phyloP scores from a whole-genome alignment of 2,329 filamentous ascomycete species.

The Aspergillus pseudoglaucus region DNA sequence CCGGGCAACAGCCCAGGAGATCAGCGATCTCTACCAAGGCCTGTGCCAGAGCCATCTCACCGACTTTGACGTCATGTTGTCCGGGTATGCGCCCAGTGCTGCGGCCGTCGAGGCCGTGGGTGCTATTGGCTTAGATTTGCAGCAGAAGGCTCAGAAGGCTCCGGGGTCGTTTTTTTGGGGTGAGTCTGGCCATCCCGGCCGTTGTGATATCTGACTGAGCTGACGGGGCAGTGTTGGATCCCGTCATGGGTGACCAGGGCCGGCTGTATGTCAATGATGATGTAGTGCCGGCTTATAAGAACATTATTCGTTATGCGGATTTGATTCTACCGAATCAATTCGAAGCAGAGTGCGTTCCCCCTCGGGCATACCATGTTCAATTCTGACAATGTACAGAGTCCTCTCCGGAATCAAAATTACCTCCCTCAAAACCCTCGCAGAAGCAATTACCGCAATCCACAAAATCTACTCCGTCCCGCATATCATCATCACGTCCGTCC shows the following conservation, averaged over 20 bases:
- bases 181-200: constrained; percentile 23
- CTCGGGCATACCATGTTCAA: not conserved
- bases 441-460: constrained; percentile 73
- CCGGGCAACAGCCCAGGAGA: constrained; percentile 72
- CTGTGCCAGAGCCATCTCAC: constrained; percentile 77
- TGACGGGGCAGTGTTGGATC: constrained; percentile 64
- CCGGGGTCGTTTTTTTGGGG: constrained; percentile 86
- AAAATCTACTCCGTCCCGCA: constrained; percentile 71
- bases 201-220: constrained; percentile 2
- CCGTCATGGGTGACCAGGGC: constrained; percentile 97
- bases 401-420: constrained; percentile 79
- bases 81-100: constrained; percentile 87
- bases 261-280: constrained; percentile 85
- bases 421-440: constrained; percentile 64
- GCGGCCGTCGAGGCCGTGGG: constrained; percentile 79
- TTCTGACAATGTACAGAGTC: constrained; percentile 47
- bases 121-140: constrained; percentile 73
- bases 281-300: constrained; percentile 84
- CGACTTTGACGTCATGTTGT: constrained; percentile 88
- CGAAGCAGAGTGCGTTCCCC: constrained; percentile 71
- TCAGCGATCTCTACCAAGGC: constrained; percentile 75
- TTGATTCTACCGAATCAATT: constrained; percentile 95
- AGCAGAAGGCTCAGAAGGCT: constrained; percentile 53
- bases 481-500: constrained; percentile 86
- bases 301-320: constrained; percentile 72